Conservation (phyloP, 768 basidiomycete genomes). For the Dacryopinax spathularia region DNA sequence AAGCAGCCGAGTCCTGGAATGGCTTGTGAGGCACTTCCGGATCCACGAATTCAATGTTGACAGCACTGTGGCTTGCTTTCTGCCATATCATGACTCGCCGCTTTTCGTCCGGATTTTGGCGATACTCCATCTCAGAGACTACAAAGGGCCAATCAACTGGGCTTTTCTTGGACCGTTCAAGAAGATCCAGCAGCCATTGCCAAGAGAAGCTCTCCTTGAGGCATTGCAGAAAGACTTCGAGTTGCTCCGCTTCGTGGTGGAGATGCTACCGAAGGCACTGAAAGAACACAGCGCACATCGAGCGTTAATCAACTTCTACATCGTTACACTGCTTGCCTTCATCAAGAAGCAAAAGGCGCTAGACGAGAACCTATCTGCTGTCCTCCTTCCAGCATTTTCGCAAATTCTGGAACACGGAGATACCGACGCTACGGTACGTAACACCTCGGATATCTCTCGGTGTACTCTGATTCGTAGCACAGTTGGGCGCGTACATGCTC, state of each 20-base stretch:
- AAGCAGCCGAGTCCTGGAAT: constrained; percentile 74
- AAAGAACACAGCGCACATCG: constrained; percentile 36
- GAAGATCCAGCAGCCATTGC: constrained; percentile 58
- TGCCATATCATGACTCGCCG: constrained; percentile 89
- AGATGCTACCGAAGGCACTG: constrained; percentile 40
- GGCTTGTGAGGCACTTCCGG: constrained; percentile 89
- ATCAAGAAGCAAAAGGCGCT: constrained; percentile 43
- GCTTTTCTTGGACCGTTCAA: constrained; percentile 62
- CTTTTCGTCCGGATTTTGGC: constrained; percentile 89
- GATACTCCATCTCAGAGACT: constrained; percentile 60
- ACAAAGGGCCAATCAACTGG: constrained; percentile 27
- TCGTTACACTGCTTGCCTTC: constrained; percentile 65
- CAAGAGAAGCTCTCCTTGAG: constrained; percentile 54
- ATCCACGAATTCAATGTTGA: constrained; percentile 88
- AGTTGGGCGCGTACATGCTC: constrained; percentile 65
- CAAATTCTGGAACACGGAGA: neutral
- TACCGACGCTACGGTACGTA: neutral
- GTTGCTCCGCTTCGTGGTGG: constrained; percentile 55
- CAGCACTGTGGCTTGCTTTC: constrained; percentile 59
- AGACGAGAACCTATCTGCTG: constrained; percentile 52
- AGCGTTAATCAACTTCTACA: constrained; percentile 67
- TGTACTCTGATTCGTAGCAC: constrained; percentile 6
- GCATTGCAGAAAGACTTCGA: constrained; percentile 62
- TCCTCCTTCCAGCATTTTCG: constrained; percentile 35
- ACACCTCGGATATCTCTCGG: neutral